These are phyloP conservation scores for Bacidia rubella DNA, from an alignment of 495 filamentous ascomycete genomes.

Conservation along the genomic window DNA sequence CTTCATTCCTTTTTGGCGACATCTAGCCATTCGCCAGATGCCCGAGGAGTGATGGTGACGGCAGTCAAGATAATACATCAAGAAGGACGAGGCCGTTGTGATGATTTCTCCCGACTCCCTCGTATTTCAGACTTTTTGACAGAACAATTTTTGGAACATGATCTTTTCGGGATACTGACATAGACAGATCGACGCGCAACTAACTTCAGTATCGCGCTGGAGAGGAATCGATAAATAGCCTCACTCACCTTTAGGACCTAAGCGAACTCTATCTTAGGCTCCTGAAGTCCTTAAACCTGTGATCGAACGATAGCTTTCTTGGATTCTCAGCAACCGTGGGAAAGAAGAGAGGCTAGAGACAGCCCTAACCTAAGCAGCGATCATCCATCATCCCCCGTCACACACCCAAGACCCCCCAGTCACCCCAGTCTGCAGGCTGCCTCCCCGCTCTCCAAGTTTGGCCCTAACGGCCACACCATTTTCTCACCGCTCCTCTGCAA, in stretches of 20 bases:
- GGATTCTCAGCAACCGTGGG: no score
- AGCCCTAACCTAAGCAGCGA: no score
- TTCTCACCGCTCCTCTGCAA: neutral
- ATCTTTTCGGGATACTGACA: neutral
- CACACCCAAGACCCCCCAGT: neutral
- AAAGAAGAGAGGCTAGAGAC: no score
- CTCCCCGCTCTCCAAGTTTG: neutral
- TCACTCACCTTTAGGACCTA: neutral
- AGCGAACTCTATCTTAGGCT: no score
- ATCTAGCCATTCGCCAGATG: neutral
- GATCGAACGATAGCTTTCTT: no score
- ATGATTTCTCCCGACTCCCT: neutral
- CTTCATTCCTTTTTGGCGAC: constrained; percentile 1
- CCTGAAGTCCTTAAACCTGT: no score
- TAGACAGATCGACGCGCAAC: neutral
- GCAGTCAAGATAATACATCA: neutral
- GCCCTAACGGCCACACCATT: neutral
- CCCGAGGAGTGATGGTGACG: neutral
- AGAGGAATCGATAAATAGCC: neutral
- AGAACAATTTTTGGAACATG: neutral
- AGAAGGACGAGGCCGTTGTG: neutral
- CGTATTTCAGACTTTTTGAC: neutral
- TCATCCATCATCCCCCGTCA: neutral
- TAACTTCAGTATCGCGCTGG: neutral
- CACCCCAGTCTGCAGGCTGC: neutral